Evolutionary conservation across 2,329 filamentous ascomycete species (phyloP).

Genomic region (Diaporthe citri): DNA sequence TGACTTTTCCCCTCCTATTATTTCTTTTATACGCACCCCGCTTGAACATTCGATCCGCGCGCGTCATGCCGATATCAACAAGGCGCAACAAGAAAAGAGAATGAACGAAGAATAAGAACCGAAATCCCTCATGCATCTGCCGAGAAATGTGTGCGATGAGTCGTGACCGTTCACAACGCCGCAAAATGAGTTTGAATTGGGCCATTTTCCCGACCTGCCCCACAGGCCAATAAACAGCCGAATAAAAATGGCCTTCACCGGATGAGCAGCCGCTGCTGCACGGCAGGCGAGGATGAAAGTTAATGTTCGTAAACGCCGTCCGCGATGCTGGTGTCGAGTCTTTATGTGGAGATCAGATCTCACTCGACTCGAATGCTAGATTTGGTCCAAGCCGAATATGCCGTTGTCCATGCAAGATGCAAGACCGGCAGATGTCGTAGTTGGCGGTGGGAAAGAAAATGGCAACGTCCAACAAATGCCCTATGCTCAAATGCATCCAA

Average conservation of each 20-base stretch:
- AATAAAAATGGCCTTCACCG: background rate
- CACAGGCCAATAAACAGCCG: background rate
- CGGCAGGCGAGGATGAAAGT: background rate
- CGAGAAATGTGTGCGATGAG: background rate
- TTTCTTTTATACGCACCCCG: constrained; percentile 30
- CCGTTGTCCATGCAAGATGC: background rate
- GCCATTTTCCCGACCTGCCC: background rate
- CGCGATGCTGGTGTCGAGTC: constrained; percentile 33
- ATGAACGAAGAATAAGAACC: background rate
- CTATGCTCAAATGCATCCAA: constrained; percentile 23
- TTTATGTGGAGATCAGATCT: constrained; percentile 15
- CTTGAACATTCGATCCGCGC: background rate
- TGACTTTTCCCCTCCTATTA: constrained; percentile 29
- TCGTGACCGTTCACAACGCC: constrained; percentile 15
- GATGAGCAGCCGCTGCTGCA: constrained; percentile 8
- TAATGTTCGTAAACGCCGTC: constrained; percentile 30
- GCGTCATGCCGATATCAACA: background rate
- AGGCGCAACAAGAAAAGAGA: background rate
- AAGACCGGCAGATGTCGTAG: constrained; percentile 6
- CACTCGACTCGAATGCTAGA: constrained; percentile 26
- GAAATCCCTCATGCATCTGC: constrained; percentile 9
- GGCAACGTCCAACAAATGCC: constrained; percentile 35
- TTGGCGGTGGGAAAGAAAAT: constrained; percentile 17
- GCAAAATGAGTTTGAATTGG: constrained; percentile 17
- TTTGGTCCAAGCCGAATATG: constrained; percentile 26